phyloP scores from a whole-genome alignment of 169 alveolate species.

The Eimeria brunetti region DNA sequence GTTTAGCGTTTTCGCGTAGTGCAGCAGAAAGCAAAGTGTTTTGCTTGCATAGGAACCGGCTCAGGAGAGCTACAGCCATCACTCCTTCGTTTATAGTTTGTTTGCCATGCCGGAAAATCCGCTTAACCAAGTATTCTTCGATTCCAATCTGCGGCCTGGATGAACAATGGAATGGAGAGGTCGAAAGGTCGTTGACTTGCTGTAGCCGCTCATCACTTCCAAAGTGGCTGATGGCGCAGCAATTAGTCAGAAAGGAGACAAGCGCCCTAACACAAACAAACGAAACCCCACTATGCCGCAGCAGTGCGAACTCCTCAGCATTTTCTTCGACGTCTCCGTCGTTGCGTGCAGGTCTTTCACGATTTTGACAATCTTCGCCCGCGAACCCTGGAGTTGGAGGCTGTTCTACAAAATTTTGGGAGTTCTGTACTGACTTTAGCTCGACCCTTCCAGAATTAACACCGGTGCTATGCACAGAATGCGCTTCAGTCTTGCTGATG shows the following conservation, averaged over 20 bases:
- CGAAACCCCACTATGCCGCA: constrained; percentile 49
- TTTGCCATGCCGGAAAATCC: constrained; percentile 62
- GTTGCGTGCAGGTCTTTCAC: not conserved
- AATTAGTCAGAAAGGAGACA: constrained; percentile 20
- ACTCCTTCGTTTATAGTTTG: constrained; percentile 55
- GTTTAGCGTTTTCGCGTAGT: not conserved
- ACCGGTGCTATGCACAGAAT: not conserved
- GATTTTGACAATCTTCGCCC: not conserved
- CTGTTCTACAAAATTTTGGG: not conserved
- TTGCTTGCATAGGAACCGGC: constrained; percentile 57
- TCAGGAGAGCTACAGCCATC: constrained; percentile 48
- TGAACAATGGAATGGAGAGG: constrained; percentile 65
- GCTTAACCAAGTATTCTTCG: constrained; percentile 55
- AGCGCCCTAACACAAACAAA: constrained; percentile 54
- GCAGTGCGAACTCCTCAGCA: not conserved
- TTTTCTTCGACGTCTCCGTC: not conserved
- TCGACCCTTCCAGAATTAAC: not conserved
- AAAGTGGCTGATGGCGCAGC: constrained; percentile 54
- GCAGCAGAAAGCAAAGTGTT: constrained; percentile 50
- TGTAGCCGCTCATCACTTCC: constrained; percentile 44
- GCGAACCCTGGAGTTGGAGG: constrained; percentile 1
- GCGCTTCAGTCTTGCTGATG: not conserved
- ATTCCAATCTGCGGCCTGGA: constrained; percentile 59
- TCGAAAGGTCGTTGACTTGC: constrained; percentile 27
- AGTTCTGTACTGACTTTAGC: not conserved